Percentiles rank a stretch among this genome's conserved stretches.
These are phyloP conservation scores for Trypanosoma cruzi DNA, from an alignment of 208 protist species.

Conservation along the genomic window DNA sequence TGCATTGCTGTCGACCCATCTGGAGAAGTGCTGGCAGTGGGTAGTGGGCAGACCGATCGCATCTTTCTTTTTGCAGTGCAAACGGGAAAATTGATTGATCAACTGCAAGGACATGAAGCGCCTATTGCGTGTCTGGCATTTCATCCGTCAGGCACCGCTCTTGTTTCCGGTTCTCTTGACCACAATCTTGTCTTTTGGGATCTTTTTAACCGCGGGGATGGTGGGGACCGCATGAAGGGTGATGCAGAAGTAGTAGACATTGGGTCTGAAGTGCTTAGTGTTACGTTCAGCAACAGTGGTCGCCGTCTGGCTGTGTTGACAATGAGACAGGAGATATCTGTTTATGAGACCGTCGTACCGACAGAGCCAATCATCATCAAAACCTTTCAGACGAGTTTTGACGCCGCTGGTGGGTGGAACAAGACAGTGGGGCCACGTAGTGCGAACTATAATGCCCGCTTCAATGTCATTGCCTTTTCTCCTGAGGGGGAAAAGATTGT, in stretches of 20 bases:
- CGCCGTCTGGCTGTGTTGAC: conserved; percentile 85
- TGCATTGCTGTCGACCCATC: conserved; percentile 94
- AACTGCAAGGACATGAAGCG: conserved; percentile 89
- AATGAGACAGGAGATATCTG: conserved; percentile 80
- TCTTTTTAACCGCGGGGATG: conserved; percentile 85
- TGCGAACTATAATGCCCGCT: conserved; percentile 80
- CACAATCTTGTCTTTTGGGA: conserved; percentile 92
- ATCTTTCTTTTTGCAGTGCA: conserved; percentile 93
- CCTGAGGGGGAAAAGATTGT: conserved; percentile 89
- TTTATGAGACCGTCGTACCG: conserved; percentile 85
- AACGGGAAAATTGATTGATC: conserved; percentile 90
- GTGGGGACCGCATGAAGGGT: conserved; percentile 86
- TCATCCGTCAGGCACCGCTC: conserved; percentile 83
- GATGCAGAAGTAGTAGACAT: conserved; percentile 84
- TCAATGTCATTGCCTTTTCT: conserved; percentile 88
- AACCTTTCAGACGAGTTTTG: conserved; percentile 83
- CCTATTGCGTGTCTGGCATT: conserved; percentile 90
- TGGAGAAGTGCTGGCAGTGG: conserved; percentile 89
- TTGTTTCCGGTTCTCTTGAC: conserved; percentile 88
- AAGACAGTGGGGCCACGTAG: conserved; percentile 82
- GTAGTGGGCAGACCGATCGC: conserved; percentile 74
- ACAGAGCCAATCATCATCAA: conserved; percentile 87
- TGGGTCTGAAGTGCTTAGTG: conserved; percentile 79
- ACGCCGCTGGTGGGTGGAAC: conserved; percentile 87
- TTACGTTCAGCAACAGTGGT: conserved; percentile 86